These are phyloP conservation scores for Leucocoprinus birnbaumii DNA, from an alignment of 768 basidiomycete genomes.

Conservation along the genomic window DNA sequence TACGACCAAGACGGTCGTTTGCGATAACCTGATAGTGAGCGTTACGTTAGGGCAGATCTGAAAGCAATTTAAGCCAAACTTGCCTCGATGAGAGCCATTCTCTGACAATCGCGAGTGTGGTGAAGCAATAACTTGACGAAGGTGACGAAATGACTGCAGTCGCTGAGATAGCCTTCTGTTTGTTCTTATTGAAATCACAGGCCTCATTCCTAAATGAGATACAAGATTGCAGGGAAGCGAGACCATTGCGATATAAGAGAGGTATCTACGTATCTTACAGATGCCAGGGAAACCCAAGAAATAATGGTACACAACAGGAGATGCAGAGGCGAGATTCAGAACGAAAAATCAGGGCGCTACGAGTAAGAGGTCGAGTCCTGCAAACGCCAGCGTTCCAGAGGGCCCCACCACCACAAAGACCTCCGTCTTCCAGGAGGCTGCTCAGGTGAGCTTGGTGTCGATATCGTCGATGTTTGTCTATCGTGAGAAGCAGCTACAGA, in stretches of 20 bases:
- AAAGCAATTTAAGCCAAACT: slow-evolving; percentile 10
- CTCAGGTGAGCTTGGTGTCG: slow-evolving; percentile 12
- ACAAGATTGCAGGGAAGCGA: not conserved
- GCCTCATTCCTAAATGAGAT: not conserved
- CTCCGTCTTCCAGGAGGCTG: slow-evolving; percentile 17
- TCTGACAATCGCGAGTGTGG: slow-evolving; percentile 14
- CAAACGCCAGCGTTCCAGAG: slow-evolving; percentile 69
- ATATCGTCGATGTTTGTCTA: not conserved
- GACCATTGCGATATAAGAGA: not conserved
- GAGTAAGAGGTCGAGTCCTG: slow-evolving; percentile 74
- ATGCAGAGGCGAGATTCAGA: not conserved
- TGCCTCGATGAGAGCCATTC: slow-evolving; percentile 58
- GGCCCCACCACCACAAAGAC: slow-evolving; percentile 83
- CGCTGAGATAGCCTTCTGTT: too few relatives aligned
- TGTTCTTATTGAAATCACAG: not conserved
- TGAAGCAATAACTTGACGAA: not conserved
- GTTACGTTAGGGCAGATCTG: not conserved
- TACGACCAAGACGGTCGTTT: slow-evolving; percentile 92
- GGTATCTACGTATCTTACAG: not conserved
- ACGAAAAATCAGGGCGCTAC: slow-evolving; percentile 10
- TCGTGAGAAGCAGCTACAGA: not conserved
- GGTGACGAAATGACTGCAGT: too few relatives aligned
- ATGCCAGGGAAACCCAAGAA: not conserved
- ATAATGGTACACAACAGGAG: not conserved
- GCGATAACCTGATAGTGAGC: slow-evolving; percentile 69